Evolutionary conservation across 2,329 filamentous ascomycete species (phyloP).

Genomic region (Aureobasidium sp.): DNA sequence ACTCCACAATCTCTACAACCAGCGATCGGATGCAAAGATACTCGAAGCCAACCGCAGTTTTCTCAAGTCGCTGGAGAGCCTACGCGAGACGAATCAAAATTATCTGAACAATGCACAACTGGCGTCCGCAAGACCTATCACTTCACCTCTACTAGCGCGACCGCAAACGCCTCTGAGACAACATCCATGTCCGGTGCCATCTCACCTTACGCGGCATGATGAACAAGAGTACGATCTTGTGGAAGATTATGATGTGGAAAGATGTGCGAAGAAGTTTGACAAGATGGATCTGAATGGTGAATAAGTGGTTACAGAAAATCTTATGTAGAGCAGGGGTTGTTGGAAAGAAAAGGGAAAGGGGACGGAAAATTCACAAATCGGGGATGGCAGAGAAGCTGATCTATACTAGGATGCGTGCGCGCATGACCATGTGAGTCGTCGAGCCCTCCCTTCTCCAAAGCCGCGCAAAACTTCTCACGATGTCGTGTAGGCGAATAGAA

Average conservation of each 20-base stretch:
- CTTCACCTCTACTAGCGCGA: background rate
- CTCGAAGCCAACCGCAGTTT: background rate
- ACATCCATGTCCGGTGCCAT: background rate
- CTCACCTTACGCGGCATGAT: background rate
- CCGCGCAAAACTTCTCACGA: no score
- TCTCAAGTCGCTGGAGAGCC: background rate
- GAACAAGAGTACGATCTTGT: background rate
- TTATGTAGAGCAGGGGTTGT: no score
- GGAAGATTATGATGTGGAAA: background rate
- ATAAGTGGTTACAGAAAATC: background rate
- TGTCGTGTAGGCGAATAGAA: no score
- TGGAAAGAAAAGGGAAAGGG: no score
- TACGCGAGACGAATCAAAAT: background rate
- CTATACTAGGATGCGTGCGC: no score
- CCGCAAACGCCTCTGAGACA: background rate
- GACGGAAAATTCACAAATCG: no score
- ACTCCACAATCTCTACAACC: background rate
- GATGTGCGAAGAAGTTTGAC: background rate
- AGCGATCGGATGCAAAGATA: background rate
- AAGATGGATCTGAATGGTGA: background rate
- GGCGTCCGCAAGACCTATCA: background rate
- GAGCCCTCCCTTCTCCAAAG: no score
- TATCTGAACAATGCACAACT: background rate
- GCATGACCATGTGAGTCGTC: no score
- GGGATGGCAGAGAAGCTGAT: no score